A percentile compares a stretch with the other conserved stretches of the same genome.
Evolutionary conservation across 106 monocot genomes (phyloP).

Genomic region (Ottelia alismoides): DNA sequence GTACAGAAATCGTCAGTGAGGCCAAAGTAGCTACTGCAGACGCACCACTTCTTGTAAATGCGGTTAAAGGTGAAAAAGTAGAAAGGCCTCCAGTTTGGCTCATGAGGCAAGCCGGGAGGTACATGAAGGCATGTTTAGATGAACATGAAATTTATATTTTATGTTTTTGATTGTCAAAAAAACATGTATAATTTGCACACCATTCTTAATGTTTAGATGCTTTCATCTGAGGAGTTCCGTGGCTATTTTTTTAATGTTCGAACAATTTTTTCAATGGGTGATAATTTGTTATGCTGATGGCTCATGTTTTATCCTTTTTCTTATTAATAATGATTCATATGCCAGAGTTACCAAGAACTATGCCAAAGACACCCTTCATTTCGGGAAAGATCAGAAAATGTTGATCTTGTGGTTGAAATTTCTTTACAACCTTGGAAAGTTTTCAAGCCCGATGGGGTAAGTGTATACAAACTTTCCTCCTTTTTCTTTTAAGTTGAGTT

Average conservation of each 20-base stretch:
- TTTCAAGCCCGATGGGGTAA: conserved; percentile 98
- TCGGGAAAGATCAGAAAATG: conserved; percentile 98
- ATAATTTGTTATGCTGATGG: too few species aligned
- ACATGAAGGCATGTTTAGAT: conserved; percentile 97
- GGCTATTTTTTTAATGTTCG: too few species aligned
- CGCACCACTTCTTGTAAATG: conserved; percentile 60
- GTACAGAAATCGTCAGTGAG: conserved; percentile 34
- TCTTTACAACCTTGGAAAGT: conserved; percentile 96
- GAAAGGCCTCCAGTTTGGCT: conserved; percentile 97
- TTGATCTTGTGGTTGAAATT: conserved; percentile 94
- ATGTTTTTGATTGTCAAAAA: too few species aligned
- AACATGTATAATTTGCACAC: too few species aligned
- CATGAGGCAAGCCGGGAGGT: conserved; percentile 99
- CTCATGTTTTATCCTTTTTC: too few species aligned
- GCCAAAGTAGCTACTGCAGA: conserved; percentile 18
- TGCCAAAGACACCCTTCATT: conserved; percentile 88
- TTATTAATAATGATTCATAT: too few species aligned
- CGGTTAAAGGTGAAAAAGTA: conserved; percentile 62
- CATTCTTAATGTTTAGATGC: too few species aligned
- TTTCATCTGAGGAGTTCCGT: too few species aligned
- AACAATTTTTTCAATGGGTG: too few species aligned
- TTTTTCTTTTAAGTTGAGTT: background rate
- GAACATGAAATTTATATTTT: too few species aligned
- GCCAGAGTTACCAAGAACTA: conserved; percentile 71
- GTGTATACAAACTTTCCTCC: background rate